phyloP scores from a whole-genome alignment of 176 grass and related monocot genomes.

The Sorghum bicolor region DNA sequence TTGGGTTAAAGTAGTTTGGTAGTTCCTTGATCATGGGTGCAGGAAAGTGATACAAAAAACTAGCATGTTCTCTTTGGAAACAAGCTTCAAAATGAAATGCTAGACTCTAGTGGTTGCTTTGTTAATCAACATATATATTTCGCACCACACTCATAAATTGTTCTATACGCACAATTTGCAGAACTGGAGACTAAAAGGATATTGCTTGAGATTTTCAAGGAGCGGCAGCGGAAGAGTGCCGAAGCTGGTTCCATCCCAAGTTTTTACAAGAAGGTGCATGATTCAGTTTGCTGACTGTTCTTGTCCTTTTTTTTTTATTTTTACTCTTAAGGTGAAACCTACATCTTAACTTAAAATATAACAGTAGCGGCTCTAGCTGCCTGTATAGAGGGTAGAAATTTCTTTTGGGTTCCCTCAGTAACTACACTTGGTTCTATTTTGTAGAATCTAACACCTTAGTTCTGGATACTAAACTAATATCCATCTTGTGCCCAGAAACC shows the following conservation, averaged over 20 bases:
- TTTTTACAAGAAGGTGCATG: slow-evolving; percentile 94
- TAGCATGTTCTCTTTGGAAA: not conserved
- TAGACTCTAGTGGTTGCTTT: not conserved
- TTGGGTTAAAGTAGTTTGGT: not conserved
- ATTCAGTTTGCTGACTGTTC: slow-evolving; percentile 3
- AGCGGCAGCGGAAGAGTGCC: slow-evolving; percentile 81
- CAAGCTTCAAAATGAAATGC: not conserved
- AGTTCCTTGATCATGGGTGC: not conserved
- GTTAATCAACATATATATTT: not conserved
- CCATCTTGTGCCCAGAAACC: slow-evolving; percentile 61
- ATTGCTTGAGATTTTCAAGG: slow-evolving; percentile 97
- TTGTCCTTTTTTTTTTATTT: not conserved
- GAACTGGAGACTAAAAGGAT: slow-evolving; percentile 99
- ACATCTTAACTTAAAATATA: not conserved
- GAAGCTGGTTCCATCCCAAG: slow-evolving; percentile 97
- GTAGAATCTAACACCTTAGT: not conserved
- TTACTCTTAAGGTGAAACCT: not conserved
- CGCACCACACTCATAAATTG: not conserved
- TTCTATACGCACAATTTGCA: slow-evolving; percentile 30
- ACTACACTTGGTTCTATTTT: not conserved
- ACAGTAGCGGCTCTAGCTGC: not conserved
- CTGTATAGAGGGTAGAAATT: not conserved
- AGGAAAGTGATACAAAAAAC: not conserved
- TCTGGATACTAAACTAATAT: slow-evolving; percentile 12
- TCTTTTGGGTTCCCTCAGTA: not conserved